Base-by-base conservation (phyloP, 1,139 yeast genomes). In the Magnusiomyces ingens region DNA sequence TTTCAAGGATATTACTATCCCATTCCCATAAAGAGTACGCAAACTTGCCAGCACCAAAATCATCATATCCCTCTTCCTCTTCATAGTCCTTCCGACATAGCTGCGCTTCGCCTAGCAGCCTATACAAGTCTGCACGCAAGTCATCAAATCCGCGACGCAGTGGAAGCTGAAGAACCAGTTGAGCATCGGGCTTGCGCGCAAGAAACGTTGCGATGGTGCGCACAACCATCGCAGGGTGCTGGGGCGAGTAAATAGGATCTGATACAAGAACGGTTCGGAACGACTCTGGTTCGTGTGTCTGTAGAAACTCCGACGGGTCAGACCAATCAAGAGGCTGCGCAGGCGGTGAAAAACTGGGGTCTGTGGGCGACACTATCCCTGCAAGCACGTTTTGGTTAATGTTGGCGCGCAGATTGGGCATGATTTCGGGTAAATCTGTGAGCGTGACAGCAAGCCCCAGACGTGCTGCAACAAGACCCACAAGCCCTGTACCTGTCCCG, bases 401-500 rank as follows among this genome's bases (percentile, higher is more conserved):
- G 60, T 93, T 93, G 26, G 70, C 73, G 52, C 66, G 62, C 49
- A 93, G 67, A 63, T 93, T 93, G 0, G 81, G 81, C 0, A 84
- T 75, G 51, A 93, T 91, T 54, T 82, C 94, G 0, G 82, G 81
- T 50, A 93, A 70, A 67, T 93, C 99, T 0, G 99, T 90, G 40
- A 89, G 68, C 15, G 72, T 70, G 0, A 89, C 76, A 0, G 72
- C 64, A 59, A 71, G 75, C 1, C 82, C 87, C 42, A 77, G 66
- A 15, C 73, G 58, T 1, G 78, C 77, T 54, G 85, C 76, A 8
- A 65, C 64, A 45, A 93, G 84, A 0, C 98, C 97, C 1, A 85
- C 86, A 21, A 93, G 71, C 0, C 99, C 99, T 0, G 99, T 93
- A 0, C 99, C 99, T 0, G 98, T 77, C 0, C 99, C 99, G 22